Conservation (phyloP, 2,329 filamentous ascomycete genomes). For the Diaporthe helianthi region DNA sequence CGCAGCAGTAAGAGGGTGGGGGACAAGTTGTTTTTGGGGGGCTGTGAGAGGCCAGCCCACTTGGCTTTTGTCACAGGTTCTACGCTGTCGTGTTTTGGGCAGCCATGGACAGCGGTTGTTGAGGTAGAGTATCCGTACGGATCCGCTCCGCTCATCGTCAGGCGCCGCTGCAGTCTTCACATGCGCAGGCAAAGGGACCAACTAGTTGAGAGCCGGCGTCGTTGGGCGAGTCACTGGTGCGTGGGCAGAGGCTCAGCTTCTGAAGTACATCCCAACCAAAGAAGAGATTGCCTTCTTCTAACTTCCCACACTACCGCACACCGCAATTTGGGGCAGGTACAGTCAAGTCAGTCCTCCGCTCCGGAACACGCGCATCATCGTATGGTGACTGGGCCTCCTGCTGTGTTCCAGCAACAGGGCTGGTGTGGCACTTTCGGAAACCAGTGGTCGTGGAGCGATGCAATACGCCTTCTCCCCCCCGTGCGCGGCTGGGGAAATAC, state of each 20-base stretch:
- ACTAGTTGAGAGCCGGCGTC: constrained; percentile 17
- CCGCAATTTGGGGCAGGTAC: constrained; percentile 19
- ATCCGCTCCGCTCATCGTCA: not conserved
- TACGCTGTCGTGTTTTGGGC: constrained; percentile 7
- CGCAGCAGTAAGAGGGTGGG: not conserved
- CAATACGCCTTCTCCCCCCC: constrained; percentile 2
- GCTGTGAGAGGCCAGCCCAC: constrained; percentile 16
- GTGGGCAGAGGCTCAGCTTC: not conserved
- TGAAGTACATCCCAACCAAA: not conserved
- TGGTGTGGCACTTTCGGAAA: constrained; percentile 16
- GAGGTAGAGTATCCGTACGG: not conserved
- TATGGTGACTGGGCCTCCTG: not conserved
- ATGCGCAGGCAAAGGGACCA: not conserved
- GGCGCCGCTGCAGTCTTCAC: not conserved
- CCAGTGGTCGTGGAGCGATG: constrained; percentile 8
- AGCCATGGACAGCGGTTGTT: constrained; percentile 3
- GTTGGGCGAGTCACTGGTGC: not conserved
- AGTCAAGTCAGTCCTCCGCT: not conserved
- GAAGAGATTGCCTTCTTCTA: not conserved
- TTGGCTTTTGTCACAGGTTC: not conserved
- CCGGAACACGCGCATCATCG: not conserved
- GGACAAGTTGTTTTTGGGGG: constrained; percentile 5
- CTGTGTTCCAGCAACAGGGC: constrained; percentile 1
- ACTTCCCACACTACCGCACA: not conserved
- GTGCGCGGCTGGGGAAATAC: constrained; percentile 11